Evolutionary conservation across 495 filamentous ascomycete species (phyloP), one percentile per base, ranked within the genome.

Genomic region (Niebla homalea): DNA sequence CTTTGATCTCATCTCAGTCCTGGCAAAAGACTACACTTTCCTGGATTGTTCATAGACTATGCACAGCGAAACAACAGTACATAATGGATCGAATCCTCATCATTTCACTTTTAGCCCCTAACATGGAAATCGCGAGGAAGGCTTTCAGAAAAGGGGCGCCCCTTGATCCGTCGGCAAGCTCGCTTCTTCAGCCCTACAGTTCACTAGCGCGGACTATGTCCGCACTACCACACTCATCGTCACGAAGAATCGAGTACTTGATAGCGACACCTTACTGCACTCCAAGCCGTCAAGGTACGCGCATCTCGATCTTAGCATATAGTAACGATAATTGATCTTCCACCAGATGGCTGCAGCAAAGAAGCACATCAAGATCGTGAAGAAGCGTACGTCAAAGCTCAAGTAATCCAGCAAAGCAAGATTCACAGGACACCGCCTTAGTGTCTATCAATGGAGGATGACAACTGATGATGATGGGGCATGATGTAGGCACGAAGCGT

Each of bases 361-460:
- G 85, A 90, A 92, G 76, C 90, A 96, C 75, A 78, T 98, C 67
- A 86, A 88, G 65, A 97, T 98, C 78, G 84, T 98, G 61, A 98
- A 98, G 84, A 98, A 98, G 86, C 86, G 86, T 45, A 45, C 21
- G 42, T 45, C 42, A 45, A 45, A n/a, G 16, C 26, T 23, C 18
- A n/a, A 45, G 20, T 32, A 36, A 47, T 19, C 25, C 19, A n/a
- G 21, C 23, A 47, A 15, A 47, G 15, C 45, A 20, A 16, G 21
- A 26, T 35, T 47, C 12, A 47, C 19, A 19, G 39, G 10, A 19
- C 39, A 18, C 48, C 20, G 11, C 3, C 19, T 3, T 10, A 6
- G 21, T n/a, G 43, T 10, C 11, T 1, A 11, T 32, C 16, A n/a
- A 41, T 6, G 8, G 12, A 21, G 19, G 7, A 40, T 29, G n/a